phyloP scores from a whole-genome alignment of 345 rosid species.

The Cardamine chenopodiifolia region DNA sequence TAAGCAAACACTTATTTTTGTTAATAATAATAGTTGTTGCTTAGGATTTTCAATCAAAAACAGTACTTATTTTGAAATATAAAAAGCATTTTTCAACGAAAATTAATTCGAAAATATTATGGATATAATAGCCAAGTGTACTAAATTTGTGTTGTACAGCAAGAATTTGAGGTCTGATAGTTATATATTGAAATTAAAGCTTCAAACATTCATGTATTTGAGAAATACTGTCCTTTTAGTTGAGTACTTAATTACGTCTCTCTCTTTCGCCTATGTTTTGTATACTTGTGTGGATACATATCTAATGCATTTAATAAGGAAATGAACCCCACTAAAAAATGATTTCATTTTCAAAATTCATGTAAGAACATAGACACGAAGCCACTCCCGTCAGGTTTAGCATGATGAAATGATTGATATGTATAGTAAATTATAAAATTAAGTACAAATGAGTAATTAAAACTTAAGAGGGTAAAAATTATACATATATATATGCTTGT shows the following conservation, averaged over 20 bases:
- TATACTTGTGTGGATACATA: neutral
- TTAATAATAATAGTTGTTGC: too few relatives aligned
- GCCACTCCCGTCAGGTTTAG: conserved; percentile 36
- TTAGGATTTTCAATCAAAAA: too few relatives aligned
- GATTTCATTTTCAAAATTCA: conserved; percentile 28
- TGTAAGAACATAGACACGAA: conserved; percentile 34
- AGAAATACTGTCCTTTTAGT: conserved; percentile 34
- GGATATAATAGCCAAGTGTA: neutral
- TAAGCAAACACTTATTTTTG: too few relatives aligned
- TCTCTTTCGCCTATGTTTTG: conserved; percentile 14
- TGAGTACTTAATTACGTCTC: conserved; percentile 27
- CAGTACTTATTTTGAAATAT: neutral
- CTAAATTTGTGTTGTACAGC: neutral
- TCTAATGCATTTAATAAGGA: conserved; percentile 18
- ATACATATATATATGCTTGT: too few relatives aligned
- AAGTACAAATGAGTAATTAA: neutral
- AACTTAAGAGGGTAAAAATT: neutral
- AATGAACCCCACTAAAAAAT: conserved; percentile 35
- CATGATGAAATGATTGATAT: conserved; percentile 37
- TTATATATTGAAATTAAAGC: conserved; percentile 23
- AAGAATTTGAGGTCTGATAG: conserved; percentile 5
- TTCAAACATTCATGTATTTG: conserved; percentile 39
- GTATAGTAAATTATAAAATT: conserved; percentile 11
- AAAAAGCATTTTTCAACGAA: neutral
- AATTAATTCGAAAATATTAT: neutral